These are phyloP conservation scores for Emmonsia crescens DNA, from an alignment of 2,329 filamentous ascomycete genomes.

Conservation along the genomic window DNA sequence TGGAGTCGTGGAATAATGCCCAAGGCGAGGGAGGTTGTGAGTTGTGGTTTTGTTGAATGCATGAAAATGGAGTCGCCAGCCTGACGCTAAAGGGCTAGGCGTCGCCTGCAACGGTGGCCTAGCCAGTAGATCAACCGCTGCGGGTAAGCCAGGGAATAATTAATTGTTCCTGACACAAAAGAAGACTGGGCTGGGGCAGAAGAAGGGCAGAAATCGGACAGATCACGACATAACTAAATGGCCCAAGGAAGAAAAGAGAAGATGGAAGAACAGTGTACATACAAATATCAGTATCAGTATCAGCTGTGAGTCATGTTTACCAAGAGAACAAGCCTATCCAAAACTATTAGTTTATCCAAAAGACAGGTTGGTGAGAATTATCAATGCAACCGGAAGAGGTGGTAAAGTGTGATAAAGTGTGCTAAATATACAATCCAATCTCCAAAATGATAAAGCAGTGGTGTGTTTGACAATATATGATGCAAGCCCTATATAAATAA, in stretches of 20 bases:
- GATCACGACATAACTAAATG: background rate
- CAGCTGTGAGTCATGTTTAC: background rate
- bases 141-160: background rate
- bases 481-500: background rate
- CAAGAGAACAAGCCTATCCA: background rate
- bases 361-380: background rate
- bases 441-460: background rate
- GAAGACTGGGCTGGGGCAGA: background rate
- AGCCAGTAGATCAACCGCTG: constrained; percentile 1
- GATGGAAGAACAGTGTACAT: background rate
- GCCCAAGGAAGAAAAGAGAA: background rate
- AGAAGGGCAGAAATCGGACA: background rate
- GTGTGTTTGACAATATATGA: background rate
- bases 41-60: background rate
- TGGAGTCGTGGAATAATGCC: background rate
- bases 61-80: background rate
- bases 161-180: background rate
- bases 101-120: background rate
- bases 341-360: background rate
- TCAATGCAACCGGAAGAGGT: background rate
- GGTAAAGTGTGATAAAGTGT: too few relatives aligned
- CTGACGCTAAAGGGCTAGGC: background rate
- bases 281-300: background rate
- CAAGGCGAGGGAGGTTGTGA: constrained; percentile 1
- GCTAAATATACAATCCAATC: background rate